phyloP scores from a whole-genome alignment of 345 rosid species.

The Erodium maritimum region DNA sequence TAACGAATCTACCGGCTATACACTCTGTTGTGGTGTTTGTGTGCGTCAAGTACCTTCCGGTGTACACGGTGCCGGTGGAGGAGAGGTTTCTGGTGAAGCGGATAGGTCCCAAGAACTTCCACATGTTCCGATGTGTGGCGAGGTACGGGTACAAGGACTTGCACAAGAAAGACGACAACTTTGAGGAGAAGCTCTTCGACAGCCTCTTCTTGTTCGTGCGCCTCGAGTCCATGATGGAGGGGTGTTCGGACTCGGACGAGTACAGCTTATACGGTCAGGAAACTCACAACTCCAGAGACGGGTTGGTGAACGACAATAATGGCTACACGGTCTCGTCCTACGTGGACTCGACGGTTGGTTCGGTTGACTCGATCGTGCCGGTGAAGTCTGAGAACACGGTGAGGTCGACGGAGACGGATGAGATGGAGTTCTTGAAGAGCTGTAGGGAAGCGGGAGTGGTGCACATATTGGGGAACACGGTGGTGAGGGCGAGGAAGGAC shows the following conservation, averaged over 20 bases:
- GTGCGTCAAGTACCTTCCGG: conserved; percentile 25
- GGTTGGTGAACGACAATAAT: background rate
- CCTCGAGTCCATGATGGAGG: conserved; percentile 23
- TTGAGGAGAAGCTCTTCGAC: conserved; percentile 17
- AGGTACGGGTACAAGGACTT: conserved; percentile 29
- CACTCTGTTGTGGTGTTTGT: conserved; percentile 26
- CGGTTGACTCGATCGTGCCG: conserved; percentile 4
- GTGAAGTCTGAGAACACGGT: conserved; percentile 1
- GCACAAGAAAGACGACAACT: conserved; percentile 24
- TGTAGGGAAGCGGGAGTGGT: conserved; percentile 20
- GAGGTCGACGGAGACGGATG: conserved; percentile 5
- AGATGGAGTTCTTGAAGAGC: conserved; percentile 15
- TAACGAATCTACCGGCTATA: conserved; percentile 29
- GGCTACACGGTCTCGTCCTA: background rate
- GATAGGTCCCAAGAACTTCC: conserved; percentile 21
- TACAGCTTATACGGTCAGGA: conserved; percentile 10
- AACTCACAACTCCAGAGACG: conserved; percentile 2
- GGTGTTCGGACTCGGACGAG: conserved; percentile 15
- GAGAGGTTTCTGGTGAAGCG: conserved; percentile 19
- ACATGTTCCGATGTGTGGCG: conserved; percentile 24
- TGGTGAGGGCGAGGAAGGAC: conserved; percentile 14
- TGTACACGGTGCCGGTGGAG: conserved; percentile 22
- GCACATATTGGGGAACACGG: conserved; percentile 18
- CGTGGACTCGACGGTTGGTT: background rate
- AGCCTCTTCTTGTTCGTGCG: conserved; percentile 18